Percentiles rank a stretch among this genome's conserved stretches.
Conservation (phyloP, 768 basidiomycete species). For the Coprinopsis sp. region DNA sequence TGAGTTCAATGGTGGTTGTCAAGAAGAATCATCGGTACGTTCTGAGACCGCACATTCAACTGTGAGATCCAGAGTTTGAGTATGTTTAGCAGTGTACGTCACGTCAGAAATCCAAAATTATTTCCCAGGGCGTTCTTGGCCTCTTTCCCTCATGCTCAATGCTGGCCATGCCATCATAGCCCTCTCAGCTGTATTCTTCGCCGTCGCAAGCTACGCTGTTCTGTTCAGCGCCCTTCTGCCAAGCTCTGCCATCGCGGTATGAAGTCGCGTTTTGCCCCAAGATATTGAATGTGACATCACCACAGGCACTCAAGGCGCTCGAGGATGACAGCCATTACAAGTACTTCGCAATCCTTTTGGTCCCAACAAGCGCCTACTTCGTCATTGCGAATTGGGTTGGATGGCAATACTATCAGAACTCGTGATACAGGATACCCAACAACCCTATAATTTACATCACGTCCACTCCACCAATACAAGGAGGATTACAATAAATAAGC, state of each 20-base stretch:
- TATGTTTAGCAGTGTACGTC: not conserved
- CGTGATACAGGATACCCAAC: slow-evolving; percentile 43
- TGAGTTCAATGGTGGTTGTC: not conserved
- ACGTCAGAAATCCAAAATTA: not conserved
- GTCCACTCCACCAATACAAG: not conserved
- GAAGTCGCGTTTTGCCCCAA: slow-evolving; percentile 15
- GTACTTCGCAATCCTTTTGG: slow-evolving; percentile 72
- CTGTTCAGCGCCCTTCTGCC: slow-evolving; percentile 65
- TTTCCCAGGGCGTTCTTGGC: slow-evolving; percentile 1
- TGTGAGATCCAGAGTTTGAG: not conserved
- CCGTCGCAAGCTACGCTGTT: slow-evolving; percentile 55
- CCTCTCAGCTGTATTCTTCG: slow-evolving; percentile 48
- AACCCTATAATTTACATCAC: not conserved
- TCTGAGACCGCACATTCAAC: not conserved
- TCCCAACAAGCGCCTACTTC: slow-evolving; percentile 82
- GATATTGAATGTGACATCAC: not conserved
- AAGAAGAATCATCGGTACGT: not conserved
- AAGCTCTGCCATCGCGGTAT: slow-evolving; percentile 44
- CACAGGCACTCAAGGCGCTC: slow-evolving; percentile 59
- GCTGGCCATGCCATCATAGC: slow-evolving; percentile 45
- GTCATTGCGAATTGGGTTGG: slow-evolving; percentile 99
- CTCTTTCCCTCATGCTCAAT: slow-evolving; percentile 9
- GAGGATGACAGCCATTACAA: slow-evolving; percentile 84
- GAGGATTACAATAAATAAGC: slow-evolving; percentile 1
- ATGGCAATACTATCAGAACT: slow-evolving; percentile 95